These are phyloP conservation scores for Saccharomyces hybrid DNA, from an alignment of 1,139 yeast species.

Conservation along the genomic window DNA sequence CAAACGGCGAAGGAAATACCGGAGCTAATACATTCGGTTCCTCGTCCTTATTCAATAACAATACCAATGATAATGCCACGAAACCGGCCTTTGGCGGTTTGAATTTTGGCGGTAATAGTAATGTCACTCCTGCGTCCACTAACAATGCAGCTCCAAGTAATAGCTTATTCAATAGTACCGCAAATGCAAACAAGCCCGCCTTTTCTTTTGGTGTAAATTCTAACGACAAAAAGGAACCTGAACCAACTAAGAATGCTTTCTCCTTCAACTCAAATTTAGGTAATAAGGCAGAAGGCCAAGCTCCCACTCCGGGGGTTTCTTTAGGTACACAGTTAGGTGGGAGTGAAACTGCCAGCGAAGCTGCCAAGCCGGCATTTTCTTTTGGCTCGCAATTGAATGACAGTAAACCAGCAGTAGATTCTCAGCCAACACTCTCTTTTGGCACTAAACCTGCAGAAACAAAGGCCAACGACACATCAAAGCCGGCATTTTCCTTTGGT, in stretches of 20 bases:
- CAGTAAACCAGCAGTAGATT: slow-evolving; percentile 6
- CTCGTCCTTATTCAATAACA: neutral
- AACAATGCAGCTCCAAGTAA: neutral
- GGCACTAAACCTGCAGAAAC: neutral
- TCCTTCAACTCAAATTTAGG: slow-evolving; percentile 15
- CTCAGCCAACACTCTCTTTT: neutral
- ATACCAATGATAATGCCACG: slow-evolving; percentile 7
- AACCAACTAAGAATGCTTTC: slow-evolving; percentile 21
- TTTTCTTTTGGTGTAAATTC: slow-evolving; percentile 10
- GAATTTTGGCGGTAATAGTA: slow-evolving; percentile 5
- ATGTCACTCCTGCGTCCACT: slow-evolving; percentile 3
- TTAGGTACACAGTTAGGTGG: slow-evolving; percentile 18
- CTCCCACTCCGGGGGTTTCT: slow-evolving; percentile 20
- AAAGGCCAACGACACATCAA: neutral
- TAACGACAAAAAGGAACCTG: slow-evolving; percentile 12
- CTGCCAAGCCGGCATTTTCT: slow-evolving; percentile 5
- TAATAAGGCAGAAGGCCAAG: slow-evolving; percentile 14
- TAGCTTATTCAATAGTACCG: slow-evolving; percentile 7
- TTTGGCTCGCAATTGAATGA: slow-evolving; percentile 6
- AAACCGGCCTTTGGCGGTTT: slow-evolving; percentile 20
- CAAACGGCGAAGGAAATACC: neutral
- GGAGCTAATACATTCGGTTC: neutral
- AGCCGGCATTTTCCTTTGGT: slow-evolving; percentile 11
- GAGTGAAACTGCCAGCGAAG: slow-evolving; percentile 16
- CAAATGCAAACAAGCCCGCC: slow-evolving; percentile 6